Base-by-base conservation (phyloP, 306 rosid genomes). In the Trifolium subterraneum region DNA sequence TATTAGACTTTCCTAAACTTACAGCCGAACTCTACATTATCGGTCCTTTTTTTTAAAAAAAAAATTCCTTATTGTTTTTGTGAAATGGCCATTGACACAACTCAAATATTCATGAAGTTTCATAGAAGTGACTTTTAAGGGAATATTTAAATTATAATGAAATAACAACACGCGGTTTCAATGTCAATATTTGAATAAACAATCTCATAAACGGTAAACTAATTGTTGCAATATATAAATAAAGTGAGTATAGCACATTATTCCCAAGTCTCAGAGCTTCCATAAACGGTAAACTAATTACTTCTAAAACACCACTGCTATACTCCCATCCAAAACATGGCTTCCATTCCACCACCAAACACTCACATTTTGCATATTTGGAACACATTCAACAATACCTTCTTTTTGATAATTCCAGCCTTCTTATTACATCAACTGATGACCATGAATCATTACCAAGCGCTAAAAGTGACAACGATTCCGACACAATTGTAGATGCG, bases 331-430 rank as follows among this genome's bases (percentile, higher is more conserved):
- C 79, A 50, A 74, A 58, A 23, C 48, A 68, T 50, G 79, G 16
- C 80, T 29, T 48, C 64, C 74, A 45, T 29, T 48, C 64, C 74
- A 45, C 73, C n/a, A 73, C 29, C 19, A 56, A 41, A 19, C 54
- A 65, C 16, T 70, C 59, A 2, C 56, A 81, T 0, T 64, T 29
- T 56, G 27, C 39, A 70, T 58, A 2, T 47, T 47, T 76, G 14
- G 74, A 56, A 55, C 59, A 44, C 1, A 63, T 81, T 56, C 84
- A 80, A 45, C 80, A 69, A 22, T 63, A 69, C 68, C 68, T 74
- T 10, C 68, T 80, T 14, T 15, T 23, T 11, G 10, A 33, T 39
- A 73, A 74, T 74, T 74, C 76, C 51, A 73, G 0, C 42, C 6
- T 15, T 7, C 18, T 13, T 0, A 25, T 8, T 1, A 16, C 64